These are phyloP conservation scores for Fusarium abutilonis DNA, from an alignment of 2,329 filamentous ascomycete genomes.

Conservation along the genomic window DNA sequence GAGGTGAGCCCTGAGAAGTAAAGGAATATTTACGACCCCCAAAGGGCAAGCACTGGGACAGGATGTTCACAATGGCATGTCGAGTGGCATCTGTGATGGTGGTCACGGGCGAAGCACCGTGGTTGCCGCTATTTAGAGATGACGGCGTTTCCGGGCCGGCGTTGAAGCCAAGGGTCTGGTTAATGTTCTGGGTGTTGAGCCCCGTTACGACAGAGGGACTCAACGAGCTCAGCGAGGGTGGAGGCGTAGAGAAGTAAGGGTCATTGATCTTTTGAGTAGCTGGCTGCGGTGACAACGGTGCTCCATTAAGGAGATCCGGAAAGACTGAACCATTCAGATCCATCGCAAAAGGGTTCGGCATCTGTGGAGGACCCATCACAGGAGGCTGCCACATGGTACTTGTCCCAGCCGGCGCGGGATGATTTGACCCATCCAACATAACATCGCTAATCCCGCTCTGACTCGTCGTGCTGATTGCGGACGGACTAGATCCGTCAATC, in stretches of 20 bases:
- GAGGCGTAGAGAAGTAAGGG: constrained; percentile 81
- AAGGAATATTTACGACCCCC: constrained; percentile 72
- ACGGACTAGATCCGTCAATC: constrained; percentile 92
- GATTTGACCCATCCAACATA: constrained; percentile 84
- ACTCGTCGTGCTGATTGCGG: constrained; percentile 93
- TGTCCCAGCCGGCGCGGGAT: constrained; percentile 63
- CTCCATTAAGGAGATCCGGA: constrained; percentile 77
- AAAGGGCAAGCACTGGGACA: constrained; percentile 66
- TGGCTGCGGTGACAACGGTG: constrained; percentile 81
- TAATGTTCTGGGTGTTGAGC: constrained; percentile 68
- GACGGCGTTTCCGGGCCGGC: constrained; percentile 76
- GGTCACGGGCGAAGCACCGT: constrained; percentile 67
- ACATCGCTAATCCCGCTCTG: constrained; percentile 91
- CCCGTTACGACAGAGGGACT: constrained; percentile 77
- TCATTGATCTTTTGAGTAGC: constrained; percentile 76
- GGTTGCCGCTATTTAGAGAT: constrained; percentile 72
- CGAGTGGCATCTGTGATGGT: constrained; percentile 73
- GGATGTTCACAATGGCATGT: constrained; percentile 67
- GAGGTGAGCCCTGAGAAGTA: constrained; percentile 63
- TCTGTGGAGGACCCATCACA: constrained; percentile 74
- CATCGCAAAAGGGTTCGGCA: constrained; percentile 76
- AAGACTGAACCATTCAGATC: constrained; percentile 80
- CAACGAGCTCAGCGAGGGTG: constrained; percentile 76
- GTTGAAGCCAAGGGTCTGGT: constrained; percentile 71
- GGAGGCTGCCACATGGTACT: constrained; percentile 75